phyloP scores from a whole-genome alignment of 116 monocot genomes.

The Cymodocea nodosa region DNA sequence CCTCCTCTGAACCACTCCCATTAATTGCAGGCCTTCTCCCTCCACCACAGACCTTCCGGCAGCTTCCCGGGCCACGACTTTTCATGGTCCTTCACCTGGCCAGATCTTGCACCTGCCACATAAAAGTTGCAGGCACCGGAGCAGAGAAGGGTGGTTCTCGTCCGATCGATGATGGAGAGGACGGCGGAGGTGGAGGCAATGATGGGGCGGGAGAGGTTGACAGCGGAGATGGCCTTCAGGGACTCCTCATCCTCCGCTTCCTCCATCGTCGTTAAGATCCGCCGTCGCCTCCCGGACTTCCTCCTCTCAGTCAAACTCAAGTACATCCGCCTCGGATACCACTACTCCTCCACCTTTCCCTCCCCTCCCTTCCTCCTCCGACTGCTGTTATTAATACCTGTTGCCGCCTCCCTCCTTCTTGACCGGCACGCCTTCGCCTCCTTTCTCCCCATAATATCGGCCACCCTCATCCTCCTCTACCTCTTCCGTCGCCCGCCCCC shows the following conservation, averaged over 20 bases:
- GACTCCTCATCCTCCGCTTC: conserved; percentile 9
- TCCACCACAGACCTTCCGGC: not conserved
- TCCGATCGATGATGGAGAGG: conserved; percentile 6
- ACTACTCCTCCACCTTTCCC: conserved; percentile 21
- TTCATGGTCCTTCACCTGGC: too few species aligned
- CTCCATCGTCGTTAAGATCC: conserved; percentile 19
- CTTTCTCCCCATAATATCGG: not conserved
- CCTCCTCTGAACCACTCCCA: not conserved
- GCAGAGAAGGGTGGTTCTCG: not conserved
- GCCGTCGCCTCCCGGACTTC: conserved; percentile 24
- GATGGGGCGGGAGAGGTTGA: conserved; percentile 25
- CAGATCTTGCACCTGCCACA: not conserved
- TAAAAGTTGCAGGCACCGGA: too few species aligned
- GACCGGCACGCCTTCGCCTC: conserved; percentile 42
- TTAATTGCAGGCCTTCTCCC: not conserved
- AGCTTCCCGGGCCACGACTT: not conserved
- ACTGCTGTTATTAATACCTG: conserved; percentile 27
- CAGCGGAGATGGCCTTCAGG: conserved; percentile 33
- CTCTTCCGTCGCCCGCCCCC: not conserved
- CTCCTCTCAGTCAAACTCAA: conserved; percentile 40
- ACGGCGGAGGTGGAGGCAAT: not conserved
- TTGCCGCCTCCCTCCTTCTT: conserved; percentile 62
- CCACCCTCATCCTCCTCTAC: not conserved
- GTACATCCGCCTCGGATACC: conserved; percentile 38
- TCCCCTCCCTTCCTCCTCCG: conserved; percentile 11